Base-by-base conservation (phyloP, 75 land plant species). In the Sequoiadendron giganteum region DNA sequence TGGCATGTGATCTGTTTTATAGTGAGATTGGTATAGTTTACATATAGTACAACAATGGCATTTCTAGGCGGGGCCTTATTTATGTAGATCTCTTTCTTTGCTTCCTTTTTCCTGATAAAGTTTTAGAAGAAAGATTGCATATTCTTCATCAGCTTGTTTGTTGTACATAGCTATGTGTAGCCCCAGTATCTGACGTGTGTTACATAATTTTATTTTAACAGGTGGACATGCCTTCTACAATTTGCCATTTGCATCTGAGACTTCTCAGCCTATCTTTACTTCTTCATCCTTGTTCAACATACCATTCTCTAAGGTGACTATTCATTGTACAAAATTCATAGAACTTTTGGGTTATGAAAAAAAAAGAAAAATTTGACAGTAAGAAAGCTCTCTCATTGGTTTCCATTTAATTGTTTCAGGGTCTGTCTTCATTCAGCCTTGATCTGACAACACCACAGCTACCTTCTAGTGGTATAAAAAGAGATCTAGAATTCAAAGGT, bases 221-320 rank as follows among this genome's bases (percentile, higher is more conserved):
- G 84, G 84, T 42, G 48, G 45, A 47, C 43, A 82, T 47, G 47
- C 49, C 16, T 47, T 82, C 49, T 82, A 45, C 14, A 82, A 82
- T n/a, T 82, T 82, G 84, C 84, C 84, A 45, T 82, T 82, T 47
- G 47, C 84, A 82, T 82, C 84, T 45, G 84, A 82, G 25, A 30
- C n/a, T 82, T 82, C 84, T 82, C 49, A 42, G 47, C 52, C 48
- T n/a, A 47, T 45, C n/a, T 82, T 82, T 54, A 13, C 28, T 45
- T 47, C 84, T 39, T 47, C 84, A 10, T 82, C 84, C 52, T 45
- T 45, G 15, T n/a, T 82, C 30, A 13, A 28, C 4, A 47, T 82
- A 54, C 84, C 84, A 47, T 82, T 45, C 30, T 82, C 84, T 45
- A 82, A 82, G 84, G 84, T 82, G 54, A 82, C 28, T 42, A 82